These are phyloP conservation scores for Ballota nigra DNA, from an alignment of 257 asterid species.

Conservation along the genomic window DNA sequence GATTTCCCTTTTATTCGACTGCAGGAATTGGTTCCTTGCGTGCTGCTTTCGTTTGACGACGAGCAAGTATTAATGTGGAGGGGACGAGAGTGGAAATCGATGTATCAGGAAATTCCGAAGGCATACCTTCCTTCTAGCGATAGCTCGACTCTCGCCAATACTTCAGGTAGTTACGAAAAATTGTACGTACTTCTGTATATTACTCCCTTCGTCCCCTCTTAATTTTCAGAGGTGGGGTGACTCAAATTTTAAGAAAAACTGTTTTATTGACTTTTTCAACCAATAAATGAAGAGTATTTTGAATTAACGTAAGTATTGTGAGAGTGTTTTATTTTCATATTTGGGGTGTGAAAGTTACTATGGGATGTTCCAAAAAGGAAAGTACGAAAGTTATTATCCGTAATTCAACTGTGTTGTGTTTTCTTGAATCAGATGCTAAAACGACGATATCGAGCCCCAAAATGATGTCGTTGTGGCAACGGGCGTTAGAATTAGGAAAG, in stretches of 20 bases:
- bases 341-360: too few relatives aligned
- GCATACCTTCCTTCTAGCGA: constrained; percentile 22
- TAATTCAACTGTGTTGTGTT: constrained; percentile 14
- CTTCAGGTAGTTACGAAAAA: constrained; percentile 38
- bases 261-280: too few relatives aligned
- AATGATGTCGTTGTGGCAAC: constrained; percentile 73
- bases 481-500: constrained; percentile 68
- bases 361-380: too few relatives aligned
- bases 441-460: constrained; percentile 53
- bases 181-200: not conserved
- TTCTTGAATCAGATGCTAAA: constrained; percentile 25
- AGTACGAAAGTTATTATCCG: too few relatives aligned
- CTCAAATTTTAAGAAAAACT: too few relatives aligned
- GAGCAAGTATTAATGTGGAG: constrained; percentile 96
- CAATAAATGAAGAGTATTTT: too few relatives aligned
- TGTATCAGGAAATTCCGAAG: constrained; percentile 42
- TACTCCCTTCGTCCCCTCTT: not conserved
- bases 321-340: too few relatives aligned
- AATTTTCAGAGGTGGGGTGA: too few relatives aligned
- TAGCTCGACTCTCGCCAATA: constrained; percentile 25
- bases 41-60: constrained; percentile 78
- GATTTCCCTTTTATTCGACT: too few relatives aligned
- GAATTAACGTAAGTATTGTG: too few relatives aligned
- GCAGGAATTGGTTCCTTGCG: constrained; percentile 96
- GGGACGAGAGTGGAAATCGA: constrained; percentile 86